Conservation (phyloP, 768 basidiomycete genomes). For the Cystofilobasidium bisporidii region DNA sequence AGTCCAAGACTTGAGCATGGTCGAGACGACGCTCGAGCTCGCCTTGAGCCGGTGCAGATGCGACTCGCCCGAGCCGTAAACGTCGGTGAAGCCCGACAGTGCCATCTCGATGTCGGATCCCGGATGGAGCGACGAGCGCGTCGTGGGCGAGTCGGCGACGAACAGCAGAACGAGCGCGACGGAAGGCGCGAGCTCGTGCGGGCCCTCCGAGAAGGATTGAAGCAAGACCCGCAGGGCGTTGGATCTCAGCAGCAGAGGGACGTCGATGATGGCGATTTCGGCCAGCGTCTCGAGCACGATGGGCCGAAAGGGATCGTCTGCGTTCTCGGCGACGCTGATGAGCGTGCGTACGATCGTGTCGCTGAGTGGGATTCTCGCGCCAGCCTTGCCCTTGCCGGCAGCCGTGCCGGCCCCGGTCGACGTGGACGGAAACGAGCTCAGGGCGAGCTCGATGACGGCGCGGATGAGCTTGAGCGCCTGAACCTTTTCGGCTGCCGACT, state of each 20-base stretch:
- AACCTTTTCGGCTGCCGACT: conserved; percentile 74
- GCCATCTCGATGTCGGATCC: conserved; percentile 89
- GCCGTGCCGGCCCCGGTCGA: conserved; percentile 44
- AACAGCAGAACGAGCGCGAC: conserved; percentile 71
- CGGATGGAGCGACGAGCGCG: conserved; percentile 62
- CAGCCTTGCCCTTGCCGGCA: conserved; percentile 41
- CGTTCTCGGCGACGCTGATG: conserved; percentile 85
- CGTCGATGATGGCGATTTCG: conserved; percentile 83
- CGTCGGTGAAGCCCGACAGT: conserved; percentile 80
- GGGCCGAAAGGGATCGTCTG: conserved; percentile 75
- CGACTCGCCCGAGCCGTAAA: conserved; percentile 70
- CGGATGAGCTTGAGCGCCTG: conserved; percentile 86
- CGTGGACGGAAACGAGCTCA: conserved; percentile 18
- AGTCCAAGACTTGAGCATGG: conserved; percentile 85
- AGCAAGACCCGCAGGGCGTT: conserved; percentile 79
- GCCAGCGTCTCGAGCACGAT: conserved; percentile 77
- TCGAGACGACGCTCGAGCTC: conserved; percentile 64
- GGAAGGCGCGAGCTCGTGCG: conserved; percentile 63
- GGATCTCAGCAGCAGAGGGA: conserved; percentile 51
- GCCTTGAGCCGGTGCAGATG: conserved; percentile 71
- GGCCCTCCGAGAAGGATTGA: conserved; percentile 81
- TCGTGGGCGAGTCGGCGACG: conserved; percentile 74
- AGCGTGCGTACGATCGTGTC: conserved; percentile 57
- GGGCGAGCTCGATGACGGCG: conserved; percentile 53
- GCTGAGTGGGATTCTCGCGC: conserved; percentile 30